A percentile compares a stretch with the other conserved stretches of the same genome.
These are phyloP conservation scores for Musa balbisiana DNA, from an alignment of 202 grass and related monocot genomes.

Conservation along the genomic window DNA sequence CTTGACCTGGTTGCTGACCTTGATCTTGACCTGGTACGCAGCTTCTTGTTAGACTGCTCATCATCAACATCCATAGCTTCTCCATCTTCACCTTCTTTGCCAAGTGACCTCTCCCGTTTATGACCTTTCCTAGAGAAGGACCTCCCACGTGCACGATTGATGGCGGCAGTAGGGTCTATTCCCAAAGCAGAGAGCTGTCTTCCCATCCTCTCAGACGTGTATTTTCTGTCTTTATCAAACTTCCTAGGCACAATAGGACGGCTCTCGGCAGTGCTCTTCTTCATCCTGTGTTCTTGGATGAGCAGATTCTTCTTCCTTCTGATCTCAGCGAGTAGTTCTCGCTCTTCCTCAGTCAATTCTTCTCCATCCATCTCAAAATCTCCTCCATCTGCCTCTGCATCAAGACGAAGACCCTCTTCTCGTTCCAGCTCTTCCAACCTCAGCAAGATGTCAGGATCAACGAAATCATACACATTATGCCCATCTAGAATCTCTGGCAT, in stretches of 20 bases:
- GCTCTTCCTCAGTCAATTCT: conserved; percentile 56
- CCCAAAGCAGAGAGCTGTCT: conserved; percentile 59
- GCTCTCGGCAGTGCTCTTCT: conserved; percentile 85
- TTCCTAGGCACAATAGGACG: conserved; percentile 90
- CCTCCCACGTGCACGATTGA: conserved; percentile 44
- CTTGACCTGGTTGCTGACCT: conserved; percentile 41
- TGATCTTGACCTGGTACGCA: conserved; percentile 25
- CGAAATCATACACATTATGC: conserved; percentile 86
- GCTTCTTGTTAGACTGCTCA: conserved; percentile 62
- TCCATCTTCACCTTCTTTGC: conserved; percentile 31
- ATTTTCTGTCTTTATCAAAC: conserved; percentile 84
- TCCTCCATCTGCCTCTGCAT: conserved; percentile 44
- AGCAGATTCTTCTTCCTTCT: conserved; percentile 69
- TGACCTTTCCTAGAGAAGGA: conserved; percentile 40
- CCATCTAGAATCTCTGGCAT: conserved; percentile 92
- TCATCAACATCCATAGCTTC: conserved; percentile 69
- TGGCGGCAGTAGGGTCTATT: conserved; percentile 49
- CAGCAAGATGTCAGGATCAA: conserved; percentile 81
- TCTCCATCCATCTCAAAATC: conserved; percentile 72
- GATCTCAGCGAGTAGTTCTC: conserved; percentile 55
- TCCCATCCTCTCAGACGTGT: conserved; percentile 63
- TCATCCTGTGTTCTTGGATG: conserved; percentile 85
- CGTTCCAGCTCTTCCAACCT: conserved; percentile 78
- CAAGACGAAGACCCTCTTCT: conserved; percentile 71
- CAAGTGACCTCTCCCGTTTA: conserved; percentile 74